Conservation (phyloP, 163 green algal genomes). For the Chlamydomonas reinhardtii region DNA sequence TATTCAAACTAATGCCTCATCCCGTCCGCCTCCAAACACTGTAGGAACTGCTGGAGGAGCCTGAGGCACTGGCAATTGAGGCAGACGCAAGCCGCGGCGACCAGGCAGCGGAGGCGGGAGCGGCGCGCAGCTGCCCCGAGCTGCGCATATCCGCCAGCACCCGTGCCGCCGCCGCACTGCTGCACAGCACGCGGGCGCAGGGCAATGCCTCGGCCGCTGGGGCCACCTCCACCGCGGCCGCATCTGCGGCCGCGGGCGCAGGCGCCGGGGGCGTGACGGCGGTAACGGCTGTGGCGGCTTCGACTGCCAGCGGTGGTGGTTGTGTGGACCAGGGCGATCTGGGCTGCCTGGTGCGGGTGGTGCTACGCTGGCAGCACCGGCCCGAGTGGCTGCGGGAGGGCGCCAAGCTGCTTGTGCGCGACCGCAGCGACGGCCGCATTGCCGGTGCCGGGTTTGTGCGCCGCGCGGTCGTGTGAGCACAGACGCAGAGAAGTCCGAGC, state of each 20-base stretch:
- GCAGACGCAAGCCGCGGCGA: too few relatives aligned
- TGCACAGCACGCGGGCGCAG: constrained; percentile 32
- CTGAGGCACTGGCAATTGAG: too few relatives aligned
- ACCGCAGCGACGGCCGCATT: constrained; percentile 71
- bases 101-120: too few relatives aligned
- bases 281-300: not conserved
- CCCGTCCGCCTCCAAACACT: too few relatives aligned
- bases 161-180: constrained; percentile 56
- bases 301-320: too few relatives aligned
- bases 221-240: not conserved
- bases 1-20: too few relatives aligned
- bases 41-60: not conserved
- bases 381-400: constrained; percentile 87
- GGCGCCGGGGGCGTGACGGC: not conserved
- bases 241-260: too few relatives aligned
- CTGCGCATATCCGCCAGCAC: constrained; percentile 52
- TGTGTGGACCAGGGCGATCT: constrained; percentile 28
- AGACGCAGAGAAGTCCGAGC: too few relatives aligned
- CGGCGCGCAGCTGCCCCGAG: not conserved
- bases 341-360: constrained; percentile 67
- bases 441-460: constrained; percentile 77
- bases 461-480: constrained; percentile 10
- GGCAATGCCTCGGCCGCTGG: not conserved
- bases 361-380: constrained; percentile 74
- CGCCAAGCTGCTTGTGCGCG: constrained; percentile 72